Evolutionary conservation across 2,329 filamentous ascomycete genomes (phyloP).

Genomic region (Aspergillus sp.): DNA sequence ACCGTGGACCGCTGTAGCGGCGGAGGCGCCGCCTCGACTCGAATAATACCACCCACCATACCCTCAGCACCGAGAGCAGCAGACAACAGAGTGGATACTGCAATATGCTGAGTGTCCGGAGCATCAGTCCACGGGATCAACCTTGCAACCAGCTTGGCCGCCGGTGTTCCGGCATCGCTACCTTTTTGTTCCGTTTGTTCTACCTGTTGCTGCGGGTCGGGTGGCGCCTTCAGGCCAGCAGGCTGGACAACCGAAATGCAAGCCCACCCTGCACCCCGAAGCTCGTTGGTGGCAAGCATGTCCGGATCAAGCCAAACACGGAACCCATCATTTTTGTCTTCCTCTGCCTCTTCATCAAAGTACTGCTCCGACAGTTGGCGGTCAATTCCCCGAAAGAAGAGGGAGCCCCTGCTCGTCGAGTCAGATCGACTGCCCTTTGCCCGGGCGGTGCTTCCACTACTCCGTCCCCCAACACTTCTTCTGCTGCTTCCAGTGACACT

Average conservation of each 20-base stretch:
- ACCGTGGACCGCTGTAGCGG: slow-evolving; percentile 68
- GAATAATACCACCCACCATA: slow-evolving; percentile 82
- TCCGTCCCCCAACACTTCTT: slow-evolving; percentile 70
- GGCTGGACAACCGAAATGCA: slow-evolving; percentile 85
- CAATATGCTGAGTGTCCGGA: slow-evolving; percentile 76
- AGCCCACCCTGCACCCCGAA: slow-evolving; percentile 76
- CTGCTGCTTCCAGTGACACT: slow-evolving; percentile 79
- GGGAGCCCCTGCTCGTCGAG: slow-evolving; percentile 51
- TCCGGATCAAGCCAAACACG: slow-evolving; percentile 86
- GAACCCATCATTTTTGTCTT: slow-evolving; percentile 60
- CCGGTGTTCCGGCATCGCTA: slow-evolving; percentile 57
- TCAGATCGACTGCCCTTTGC: slow-evolving; percentile 62
- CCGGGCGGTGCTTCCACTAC: slow-evolving; percentile 69
- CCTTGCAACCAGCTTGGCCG: slow-evolving; percentile 72
- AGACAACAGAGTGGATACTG: slow-evolving; percentile 77
- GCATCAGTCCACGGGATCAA: slow-evolving; percentile 81
- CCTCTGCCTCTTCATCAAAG: slow-evolving; percentile 69
- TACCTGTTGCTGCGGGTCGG: slow-evolving; percentile 68
- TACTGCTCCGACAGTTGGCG: slow-evolving; percentile 68
- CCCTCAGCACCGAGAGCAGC: slow-evolving; percentile 69
- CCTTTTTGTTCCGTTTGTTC: slow-evolving; percentile 66
- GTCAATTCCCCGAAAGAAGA: slow-evolving; percentile 82
- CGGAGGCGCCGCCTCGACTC: slow-evolving; percentile 77
- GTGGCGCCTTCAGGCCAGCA: slow-evolving; percentile 69
- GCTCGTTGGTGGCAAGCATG: slow-evolving; percentile 67